Percentiles rank a stretch among this genome's conserved stretches.
Conservation (phyloP, 140 eudicot species). For the Stevia rebaudiana region DNA sequence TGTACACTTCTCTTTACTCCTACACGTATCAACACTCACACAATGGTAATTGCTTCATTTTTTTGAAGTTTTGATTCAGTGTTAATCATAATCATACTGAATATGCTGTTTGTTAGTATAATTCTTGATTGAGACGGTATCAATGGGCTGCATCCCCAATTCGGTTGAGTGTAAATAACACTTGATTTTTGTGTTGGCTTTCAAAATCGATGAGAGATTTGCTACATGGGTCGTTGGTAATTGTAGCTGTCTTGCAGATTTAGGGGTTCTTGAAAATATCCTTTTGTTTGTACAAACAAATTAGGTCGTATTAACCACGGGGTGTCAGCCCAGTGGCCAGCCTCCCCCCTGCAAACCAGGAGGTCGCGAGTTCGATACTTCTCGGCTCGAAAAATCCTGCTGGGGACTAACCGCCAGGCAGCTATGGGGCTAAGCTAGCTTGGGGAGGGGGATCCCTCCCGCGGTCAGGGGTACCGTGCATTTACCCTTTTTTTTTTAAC, state of each 20-base stretch:
- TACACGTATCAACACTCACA: slow-evolving; percentile 48
- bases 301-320: background rate
- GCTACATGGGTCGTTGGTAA: no score
- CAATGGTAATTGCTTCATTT: slow-evolving; percentile 28
- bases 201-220: background rate
- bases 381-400: no score
- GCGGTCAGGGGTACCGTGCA: no score
- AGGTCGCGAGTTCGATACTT: no score
- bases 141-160: background rate
- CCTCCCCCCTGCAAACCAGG: no score
- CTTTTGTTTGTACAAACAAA: slow-evolving; percentile 1
- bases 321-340: no score
- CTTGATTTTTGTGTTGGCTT: background rate
- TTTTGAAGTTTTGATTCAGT: background rate
- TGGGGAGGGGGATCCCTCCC: no score
- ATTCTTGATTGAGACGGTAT: background rate
- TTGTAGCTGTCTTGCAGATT: background rate
- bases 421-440: no score
- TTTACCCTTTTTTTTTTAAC: background rate
- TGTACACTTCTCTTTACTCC: slow-evolving; percentile 57
- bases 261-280: background rate
- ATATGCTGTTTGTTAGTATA: background rate
- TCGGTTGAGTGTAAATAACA: background rate
- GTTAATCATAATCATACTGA: background rate
- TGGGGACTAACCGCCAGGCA: no score